A percentile compares a stretch with the other conserved stretches of the same genome.
These are phyloP conservation scores for Ramaria sp. DNA, from an alignment of 768 basidiomycete species.

Conservation along the genomic window DNA sequence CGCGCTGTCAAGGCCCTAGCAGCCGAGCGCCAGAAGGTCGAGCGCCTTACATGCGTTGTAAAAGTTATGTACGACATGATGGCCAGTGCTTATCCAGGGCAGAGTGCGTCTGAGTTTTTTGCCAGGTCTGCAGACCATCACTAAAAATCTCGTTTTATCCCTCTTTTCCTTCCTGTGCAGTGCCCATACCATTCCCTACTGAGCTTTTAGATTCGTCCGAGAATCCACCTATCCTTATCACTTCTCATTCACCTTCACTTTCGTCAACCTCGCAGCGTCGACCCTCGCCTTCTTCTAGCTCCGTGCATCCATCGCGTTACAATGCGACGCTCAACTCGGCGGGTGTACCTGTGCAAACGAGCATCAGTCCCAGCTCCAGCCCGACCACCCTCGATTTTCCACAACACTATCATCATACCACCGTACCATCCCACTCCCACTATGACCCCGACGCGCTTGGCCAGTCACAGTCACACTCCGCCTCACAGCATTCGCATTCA, in stretches of 20 bases:
- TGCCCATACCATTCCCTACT: constrained; percentile 21
- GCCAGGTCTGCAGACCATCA: neutral
- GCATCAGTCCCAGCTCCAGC: constrained; percentile 38
- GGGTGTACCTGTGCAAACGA: constrained; percentile 31
- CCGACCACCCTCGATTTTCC: constrained; percentile 41
- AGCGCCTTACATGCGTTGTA: constrained; percentile 47
- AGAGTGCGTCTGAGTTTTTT: constrained; percentile 28
- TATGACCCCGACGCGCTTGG: constrained; percentile 17
- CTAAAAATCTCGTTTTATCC: constrained; percentile 1
- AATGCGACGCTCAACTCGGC: constrained; percentile 14
- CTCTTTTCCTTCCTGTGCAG: neutral
- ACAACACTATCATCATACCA: neutral
- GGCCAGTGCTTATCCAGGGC: constrained; percentile 42
- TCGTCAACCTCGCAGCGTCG: neutral
- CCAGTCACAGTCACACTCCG: constrained; percentile 2
- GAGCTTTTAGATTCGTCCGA: constrained; percentile 44
- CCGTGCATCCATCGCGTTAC: constrained; percentile 26
- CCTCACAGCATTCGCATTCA: constrained; percentile 19
- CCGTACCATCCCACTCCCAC: neutral
- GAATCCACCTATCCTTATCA: constrained; percentile 44
- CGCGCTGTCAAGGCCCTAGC: constrained; percentile 34
- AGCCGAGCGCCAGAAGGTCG: constrained; percentile 48
- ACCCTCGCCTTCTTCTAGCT: constrained; percentile 27
- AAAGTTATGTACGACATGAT: constrained; percentile 54
- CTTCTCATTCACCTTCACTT: constrained; percentile 24